A percentile compares a stretch with the other conserved stretches of the same genome.
Conservation (phyloP, 164 flowering plant species). For the Dillenia suffruticosa region DNA sequence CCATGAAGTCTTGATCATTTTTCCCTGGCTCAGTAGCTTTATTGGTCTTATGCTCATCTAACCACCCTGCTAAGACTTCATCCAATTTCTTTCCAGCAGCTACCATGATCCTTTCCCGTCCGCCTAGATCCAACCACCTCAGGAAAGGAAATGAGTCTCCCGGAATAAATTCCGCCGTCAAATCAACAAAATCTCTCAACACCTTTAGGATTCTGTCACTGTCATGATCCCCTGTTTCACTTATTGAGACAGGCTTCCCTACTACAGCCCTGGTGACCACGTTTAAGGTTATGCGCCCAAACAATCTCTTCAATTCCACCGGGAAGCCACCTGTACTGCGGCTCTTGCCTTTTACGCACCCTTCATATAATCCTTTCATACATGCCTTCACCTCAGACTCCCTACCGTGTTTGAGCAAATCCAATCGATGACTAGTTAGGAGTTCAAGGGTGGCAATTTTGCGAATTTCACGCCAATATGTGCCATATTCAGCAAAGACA, state of each 20-base stretch:
- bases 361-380: slow-evolving; percentile 13
- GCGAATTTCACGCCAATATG: slow-evolving; percentile 39
- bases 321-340: neutral
- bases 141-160: slow-evolving; percentile 25
- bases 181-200: slow-evolving; percentile 3
- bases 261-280: slow-evolving; percentile 21
- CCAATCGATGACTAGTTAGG: slow-evolving; percentile 24
- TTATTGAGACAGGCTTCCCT: slow-evolving; percentile 21
- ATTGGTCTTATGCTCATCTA: slow-evolving; percentile 25
- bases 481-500: slow-evolving; percentile 22
- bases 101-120: slow-evolving; percentile 29
- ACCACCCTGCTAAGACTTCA: slow-evolving; percentile 11
- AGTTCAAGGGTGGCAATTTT: slow-evolving; percentile 22
- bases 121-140: slow-evolving; percentile 27
- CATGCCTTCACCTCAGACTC: slow-evolving; percentile 10
- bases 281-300: slow-evolving; percentile 21
- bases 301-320: slow-evolving; percentile 23
- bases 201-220: neutral
- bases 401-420: slow-evolving; percentile 16
- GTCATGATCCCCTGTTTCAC: neutral
- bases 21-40: neutral
- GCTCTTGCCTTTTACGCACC: slow-evolving; percentile 3
- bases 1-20: slow-evolving; percentile 11
- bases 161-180: slow-evolving; percentile 11
- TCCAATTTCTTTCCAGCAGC: slow-evolving; percentile 11